phyloP scores from a whole-genome alignment of 2,329 filamentous ascomycete species.

The Lasiodiplodia sp. region DNA sequence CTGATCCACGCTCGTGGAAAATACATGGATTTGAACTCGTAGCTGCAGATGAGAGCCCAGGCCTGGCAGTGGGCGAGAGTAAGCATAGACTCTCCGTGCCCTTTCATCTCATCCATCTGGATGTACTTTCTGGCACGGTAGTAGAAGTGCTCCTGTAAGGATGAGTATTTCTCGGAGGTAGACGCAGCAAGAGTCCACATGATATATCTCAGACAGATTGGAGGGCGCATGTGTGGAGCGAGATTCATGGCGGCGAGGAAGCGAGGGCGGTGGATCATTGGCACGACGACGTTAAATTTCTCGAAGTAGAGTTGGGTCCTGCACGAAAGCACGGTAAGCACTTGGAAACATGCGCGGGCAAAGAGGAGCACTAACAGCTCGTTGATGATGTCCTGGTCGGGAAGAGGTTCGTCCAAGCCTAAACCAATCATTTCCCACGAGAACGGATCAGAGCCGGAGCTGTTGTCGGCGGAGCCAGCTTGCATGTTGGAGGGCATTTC shows the following conservation, averaged over 20 bases:
- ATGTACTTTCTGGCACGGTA: conserved; percentile 87
- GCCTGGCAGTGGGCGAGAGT: conserved; percentile 86
- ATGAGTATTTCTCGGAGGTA: conserved; percentile 79
- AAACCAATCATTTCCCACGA: conserved; percentile 88
- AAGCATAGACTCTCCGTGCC: conserved; percentile 88
- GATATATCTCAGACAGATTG: conserved; percentile 87
- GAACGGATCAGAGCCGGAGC: conserved; percentile 43
- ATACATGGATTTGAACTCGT: conserved; percentile 98
- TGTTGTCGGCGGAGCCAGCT: not conserved
- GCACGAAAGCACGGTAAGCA: conserved; percentile 18
- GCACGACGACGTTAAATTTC: conserved; percentile 83
- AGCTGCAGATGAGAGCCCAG: conserved; percentile 79
- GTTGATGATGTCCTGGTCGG: conserved; percentile 80
- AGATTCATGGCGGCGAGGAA: conserved; percentile 90
- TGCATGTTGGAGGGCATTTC: not conserved
- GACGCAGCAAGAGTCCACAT: conserved; percentile 97
- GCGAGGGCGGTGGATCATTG: conserved; percentile 88
- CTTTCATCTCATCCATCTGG: conserved; percentile 88
- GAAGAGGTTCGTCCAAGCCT: conserved; percentile 82
- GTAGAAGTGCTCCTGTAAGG: conserved; percentile 88
- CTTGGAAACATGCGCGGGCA: not conserved
- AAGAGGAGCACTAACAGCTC: conserved; percentile 68
- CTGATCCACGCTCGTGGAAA: conserved; percentile 97
- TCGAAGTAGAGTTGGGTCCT: conserved; percentile 88
- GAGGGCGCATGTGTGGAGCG: conserved; percentile 83